phyloP scores from a whole-genome alignment of 805 yeast species.

The Ogataea populi-albae region DNA sequence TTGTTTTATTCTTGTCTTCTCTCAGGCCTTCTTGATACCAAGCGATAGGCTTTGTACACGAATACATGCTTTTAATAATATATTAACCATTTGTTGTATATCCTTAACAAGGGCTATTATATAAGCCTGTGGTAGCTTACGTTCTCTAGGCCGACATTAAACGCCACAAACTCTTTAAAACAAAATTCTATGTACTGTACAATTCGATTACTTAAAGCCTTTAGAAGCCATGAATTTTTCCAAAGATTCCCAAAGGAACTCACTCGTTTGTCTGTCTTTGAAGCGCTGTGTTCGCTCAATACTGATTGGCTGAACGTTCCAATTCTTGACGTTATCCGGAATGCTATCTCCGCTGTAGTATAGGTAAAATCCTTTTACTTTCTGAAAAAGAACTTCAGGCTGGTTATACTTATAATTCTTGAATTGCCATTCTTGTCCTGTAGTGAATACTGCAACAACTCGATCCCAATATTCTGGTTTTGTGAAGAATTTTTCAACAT shows the following conservation, averaged over 20 bases:
- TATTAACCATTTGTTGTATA: too few species aligned
- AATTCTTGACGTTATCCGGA: conserved; percentile 71
- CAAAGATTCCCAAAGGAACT: conserved; percentile 78
- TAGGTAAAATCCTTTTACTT: conserved; percentile 78
- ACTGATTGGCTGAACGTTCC: conserved; percentile 83
- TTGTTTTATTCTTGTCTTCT: conserved; percentile 1
- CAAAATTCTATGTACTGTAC: too few species aligned
- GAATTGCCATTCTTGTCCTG: conserved; percentile 98
- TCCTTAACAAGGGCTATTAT: too few species aligned
- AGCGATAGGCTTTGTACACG: too few species aligned
- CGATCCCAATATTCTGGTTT: conserved; percentile 98
- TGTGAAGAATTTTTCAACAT: conserved; percentile 79
- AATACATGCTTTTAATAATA: too few species aligned
- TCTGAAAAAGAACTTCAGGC: conserved; percentile 78
- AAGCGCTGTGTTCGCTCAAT: conserved; percentile 83
- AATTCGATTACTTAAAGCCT: conserved; percentile 45
- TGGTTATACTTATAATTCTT: conserved; percentile 78
- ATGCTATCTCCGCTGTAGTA: conserved; percentile 74
- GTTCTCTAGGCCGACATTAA: too few species aligned
- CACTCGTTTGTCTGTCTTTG: conserved; percentile 83
- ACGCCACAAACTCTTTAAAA: too few species aligned
- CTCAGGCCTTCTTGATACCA: too few species aligned
- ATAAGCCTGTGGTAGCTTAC: too few species aligned
- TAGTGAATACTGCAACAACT: conserved; percentile 91
- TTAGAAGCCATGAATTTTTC: conserved; percentile 69